Conservation (phyloP, 345 rosid species). For the Aquilaria malaccensis region DNA sequence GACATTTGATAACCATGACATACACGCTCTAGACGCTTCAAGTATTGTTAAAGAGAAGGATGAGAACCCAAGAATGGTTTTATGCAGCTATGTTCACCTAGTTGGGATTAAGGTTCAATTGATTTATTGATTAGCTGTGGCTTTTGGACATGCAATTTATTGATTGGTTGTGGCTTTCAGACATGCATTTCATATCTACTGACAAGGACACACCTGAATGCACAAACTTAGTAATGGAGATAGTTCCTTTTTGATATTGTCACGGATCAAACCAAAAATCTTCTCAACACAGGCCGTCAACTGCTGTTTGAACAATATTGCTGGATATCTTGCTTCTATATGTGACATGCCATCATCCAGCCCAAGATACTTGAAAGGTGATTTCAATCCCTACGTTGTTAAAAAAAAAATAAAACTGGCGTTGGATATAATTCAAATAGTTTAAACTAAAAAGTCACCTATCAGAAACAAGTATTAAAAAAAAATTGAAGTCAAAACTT, state of each 20-base stretch:
- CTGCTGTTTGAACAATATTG: constrained; percentile 88
- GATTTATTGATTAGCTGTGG: not conserved
- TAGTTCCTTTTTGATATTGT: constrained; percentile 87
- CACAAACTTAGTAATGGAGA: constrained; percentile 72
- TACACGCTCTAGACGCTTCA: too few relatives aligned
- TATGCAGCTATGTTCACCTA: too few relatives aligned
- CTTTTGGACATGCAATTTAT: constrained; percentile 3
- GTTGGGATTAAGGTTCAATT: too few relatives aligned
- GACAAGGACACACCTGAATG: constrained; percentile 64
- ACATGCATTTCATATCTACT: constrained; percentile 5
- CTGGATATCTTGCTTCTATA: constrained; percentile 96
- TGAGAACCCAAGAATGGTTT: too few relatives aligned
- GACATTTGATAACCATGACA: too few relatives aligned
- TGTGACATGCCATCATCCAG: constrained; percentile 70
- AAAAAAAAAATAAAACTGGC: not conserved
- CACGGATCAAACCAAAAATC: constrained; percentile 95
- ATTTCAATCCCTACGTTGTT: constrained; percentile 59
- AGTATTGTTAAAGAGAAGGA: too few relatives aligned
- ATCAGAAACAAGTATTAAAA: too few relatives aligned
- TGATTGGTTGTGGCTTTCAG: not conserved
- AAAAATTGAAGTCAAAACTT: not conserved
- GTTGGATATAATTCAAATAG: too few relatives aligned
- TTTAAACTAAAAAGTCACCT: too few relatives aligned
- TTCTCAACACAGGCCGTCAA: constrained; percentile 97
- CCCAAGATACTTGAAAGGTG: constrained; percentile 70